Base-by-base conservation (phyloP, 1,284 basidiomycete genomes). In the Apiotrichum domesticum region DNA sequence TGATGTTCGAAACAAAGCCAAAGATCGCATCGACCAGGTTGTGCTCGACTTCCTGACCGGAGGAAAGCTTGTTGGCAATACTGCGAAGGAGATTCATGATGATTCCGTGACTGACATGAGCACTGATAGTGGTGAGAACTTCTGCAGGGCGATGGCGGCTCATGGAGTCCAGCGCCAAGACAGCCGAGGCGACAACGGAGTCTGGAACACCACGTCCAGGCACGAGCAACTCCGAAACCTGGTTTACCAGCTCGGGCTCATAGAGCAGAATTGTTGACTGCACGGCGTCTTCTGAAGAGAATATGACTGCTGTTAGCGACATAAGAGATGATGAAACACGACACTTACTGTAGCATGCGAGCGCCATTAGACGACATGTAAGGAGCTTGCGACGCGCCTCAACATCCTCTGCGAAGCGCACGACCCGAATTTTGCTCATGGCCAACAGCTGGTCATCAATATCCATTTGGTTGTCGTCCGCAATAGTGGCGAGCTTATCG, bases 61-160 rank as follows among this genome's bases (percentile, higher is more conserved):
- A 79, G 58, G 82, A 80, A 33, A 90, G 83, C 60, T 90, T 87
- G 29, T 81, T 72, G 11, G 90, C 84, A 32, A 88, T 86, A 76
- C 85, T 87, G 56, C 90, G 84, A 59, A 97, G 80, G 46, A 93
- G 79, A 29, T 87, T 85, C 87, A 97, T 90, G 37, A 98, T 77
- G 48, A 92, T 87, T 13, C 96, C 96, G 71, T 98, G 96, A 68
- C 92, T 97, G 59, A 98, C 91, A 51, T 92, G 92, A 15, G 92
- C 94, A 69, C 96, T 96, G 50, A 98, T 84, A 1, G 94, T 86
- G 13, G 87, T 87, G 45, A 98, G 79, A 35, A 97, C 91, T 69
- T 98, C 95, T 62, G 85, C 84, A 62, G 79, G 80, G 56, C 90
- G 84, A 72, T 96, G 95, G 62, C 90, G 83, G 4, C 86, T 87